These are phyloP conservation scores for Daucus carota DNA, from an alignment of 129 eudicot species.

Conservation along the genomic window DH1_v3.0 NC_030386.2:19408501-19409000, in stretches of 20 bases:
- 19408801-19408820: not conserved
- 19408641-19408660: not conserved
- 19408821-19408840: not conserved
- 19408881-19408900: no score
- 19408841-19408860: not conserved
- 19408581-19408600: not conserved
- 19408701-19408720: not conserved
- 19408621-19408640: not conserved
- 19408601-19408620: slow-evolving; percentile 8
- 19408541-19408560: not conserved
- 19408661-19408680: not conserved
- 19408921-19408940: no score
- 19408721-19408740: not conserved
- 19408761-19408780: not conserved
- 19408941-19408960: no score
- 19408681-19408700: slow-evolving; percentile 6
- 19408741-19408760: no score
- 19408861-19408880: not conserved
- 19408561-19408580: not conserved
- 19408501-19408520: not conserved
- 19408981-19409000: no score
- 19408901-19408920: no score
- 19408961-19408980: no score
- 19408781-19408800: not conserved
- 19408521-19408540: not conserved